Evolutionary conservation across 495 filamentous ascomycete species (phyloP).

Genomic region (Staphylotrichum tortipilum): DNA sequence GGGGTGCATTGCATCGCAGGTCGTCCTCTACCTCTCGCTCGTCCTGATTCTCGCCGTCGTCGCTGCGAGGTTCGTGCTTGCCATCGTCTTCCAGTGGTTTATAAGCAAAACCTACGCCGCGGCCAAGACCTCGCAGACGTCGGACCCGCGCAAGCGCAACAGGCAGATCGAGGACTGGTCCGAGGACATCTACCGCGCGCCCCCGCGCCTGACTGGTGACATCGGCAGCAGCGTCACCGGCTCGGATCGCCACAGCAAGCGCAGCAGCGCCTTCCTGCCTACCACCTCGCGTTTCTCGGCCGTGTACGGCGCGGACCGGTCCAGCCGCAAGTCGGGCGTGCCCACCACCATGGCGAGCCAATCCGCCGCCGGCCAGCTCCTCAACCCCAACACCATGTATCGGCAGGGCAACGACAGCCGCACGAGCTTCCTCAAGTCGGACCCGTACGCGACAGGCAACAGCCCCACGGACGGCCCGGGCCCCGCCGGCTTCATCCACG

Average conservation of each 20-base stretch:
- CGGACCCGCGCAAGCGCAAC: slow-evolving; percentile 69
- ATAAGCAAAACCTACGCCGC: slow-evolving; percentile 74
- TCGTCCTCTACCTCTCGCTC: slow-evolving; percentile 91
- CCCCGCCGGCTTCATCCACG: slow-evolving; percentile 91
- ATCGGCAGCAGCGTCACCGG: slow-evolving; percentile 47
- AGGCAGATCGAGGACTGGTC: slow-evolving; percentile 98
- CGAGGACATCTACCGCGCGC: slow-evolving; percentile 91
- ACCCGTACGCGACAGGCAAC: slow-evolving; percentile 43
- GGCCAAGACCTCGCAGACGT: slow-evolving; percentile 57
- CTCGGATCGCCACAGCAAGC: slow-evolving; percentile 66
- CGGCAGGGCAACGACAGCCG: slow-evolving; percentile 63
- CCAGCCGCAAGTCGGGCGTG: slow-evolving; percentile 36
- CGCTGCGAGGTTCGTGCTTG: slow-evolving; percentile 76
- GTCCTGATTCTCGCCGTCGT: slow-evolving; percentile 91
- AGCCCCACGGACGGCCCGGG: slow-evolving; percentile 64
- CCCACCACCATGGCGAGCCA: slow-evolving; percentile 97
- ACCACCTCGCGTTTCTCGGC: slow-evolving; percentile 92
- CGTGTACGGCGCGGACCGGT: slow-evolving; percentile 66
- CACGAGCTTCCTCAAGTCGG: slow-evolving; percentile 42
- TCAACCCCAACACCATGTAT: slow-evolving; percentile 65
- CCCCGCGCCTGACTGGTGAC: slow-evolving; percentile 67
- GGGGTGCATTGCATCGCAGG: slow-evolving; percentile 93
- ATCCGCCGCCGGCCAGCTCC: slow-evolving; percentile 67
- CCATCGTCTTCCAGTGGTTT: slow-evolving; percentile 92
- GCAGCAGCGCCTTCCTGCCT: slow-evolving; percentile 67